Evolutionary conservation across 495 filamentous ascomycete species (phyloP).

Genomic region (Penicillium riverlandense): DNA sequence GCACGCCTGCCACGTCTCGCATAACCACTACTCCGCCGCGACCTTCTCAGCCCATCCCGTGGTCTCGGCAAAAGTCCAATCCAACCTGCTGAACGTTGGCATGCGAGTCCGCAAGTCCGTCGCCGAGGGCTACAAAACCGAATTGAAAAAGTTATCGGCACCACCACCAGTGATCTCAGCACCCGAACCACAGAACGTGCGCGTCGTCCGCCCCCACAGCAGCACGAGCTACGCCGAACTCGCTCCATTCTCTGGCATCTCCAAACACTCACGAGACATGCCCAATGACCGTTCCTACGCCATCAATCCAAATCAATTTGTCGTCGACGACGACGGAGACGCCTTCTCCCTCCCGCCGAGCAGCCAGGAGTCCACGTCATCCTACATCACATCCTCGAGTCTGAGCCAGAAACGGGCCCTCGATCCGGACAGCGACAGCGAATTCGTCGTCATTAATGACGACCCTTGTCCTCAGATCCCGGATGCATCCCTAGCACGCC

Average conservation of each 20-base stretch:
- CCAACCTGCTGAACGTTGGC: constrained; percentile 76
- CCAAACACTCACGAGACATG: constrained; percentile 37
- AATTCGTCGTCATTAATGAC: constrained; percentile 36
- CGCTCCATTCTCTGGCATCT: constrained; percentile 68
- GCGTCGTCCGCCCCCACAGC: background rate
- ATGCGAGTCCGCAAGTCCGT: constrained; percentile 91
- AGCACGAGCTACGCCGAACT: constrained; percentile 44
- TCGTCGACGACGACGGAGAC: constrained; percentile 32
- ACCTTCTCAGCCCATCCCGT: constrained; percentile 37
- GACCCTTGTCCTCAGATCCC: constrained; percentile 5
- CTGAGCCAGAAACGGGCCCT: constrained; percentile 16
- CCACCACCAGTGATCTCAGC: too few species aligned
- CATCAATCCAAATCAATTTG: constrained; percentile 3
- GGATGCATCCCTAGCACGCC: constrained; percentile 17
- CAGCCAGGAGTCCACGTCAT: constrained; percentile 35
- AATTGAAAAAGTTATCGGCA: constrained; percentile 16
- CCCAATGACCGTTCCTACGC: background rate
- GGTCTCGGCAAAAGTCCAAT: constrained; percentile 59
- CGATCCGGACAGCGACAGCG: constrained; percentile 32
- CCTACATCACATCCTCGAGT: constrained; percentile 6
- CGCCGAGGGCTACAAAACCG: constrained; percentile 84
- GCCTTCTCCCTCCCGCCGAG: constrained; percentile 35
- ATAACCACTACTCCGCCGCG: constrained; percentile 35
- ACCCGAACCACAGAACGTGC: too few species aligned
- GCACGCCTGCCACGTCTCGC: constrained; percentile 18